Conservation (phyloP, 2,329 filamentous ascomycete genomes). For the Beauveria sp. region DNA sequence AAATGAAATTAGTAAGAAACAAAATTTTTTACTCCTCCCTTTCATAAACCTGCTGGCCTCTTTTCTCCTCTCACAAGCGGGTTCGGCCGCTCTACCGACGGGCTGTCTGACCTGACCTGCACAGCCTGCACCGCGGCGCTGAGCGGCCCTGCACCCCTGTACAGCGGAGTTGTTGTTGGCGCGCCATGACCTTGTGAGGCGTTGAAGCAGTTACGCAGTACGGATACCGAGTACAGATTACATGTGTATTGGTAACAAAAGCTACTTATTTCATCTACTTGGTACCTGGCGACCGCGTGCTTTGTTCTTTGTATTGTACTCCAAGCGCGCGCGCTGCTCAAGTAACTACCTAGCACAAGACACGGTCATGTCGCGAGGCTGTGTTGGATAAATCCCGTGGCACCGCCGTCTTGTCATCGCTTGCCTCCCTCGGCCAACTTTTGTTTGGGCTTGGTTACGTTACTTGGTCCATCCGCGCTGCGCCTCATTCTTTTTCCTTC, state of each 20-base stretch:
- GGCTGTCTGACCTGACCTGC: background rate
- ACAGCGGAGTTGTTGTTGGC: background rate
- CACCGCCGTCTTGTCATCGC: no score
- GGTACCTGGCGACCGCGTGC: no score
- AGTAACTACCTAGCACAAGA: background rate
- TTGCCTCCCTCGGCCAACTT: no score
- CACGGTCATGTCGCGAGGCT: background rate
- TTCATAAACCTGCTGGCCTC: background rate
- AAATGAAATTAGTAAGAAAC: no score
- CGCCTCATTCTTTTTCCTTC: background rate
- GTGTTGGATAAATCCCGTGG: background rate
- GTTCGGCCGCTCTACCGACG: background rate
- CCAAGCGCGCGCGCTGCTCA: background rate
- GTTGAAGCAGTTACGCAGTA: no score
- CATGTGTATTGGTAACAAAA: no score
- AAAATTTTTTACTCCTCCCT: background rate
- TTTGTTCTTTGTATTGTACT: background rate
- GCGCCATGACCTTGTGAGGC: no score
- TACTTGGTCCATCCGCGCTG: background rate
- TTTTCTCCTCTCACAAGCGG: no score
- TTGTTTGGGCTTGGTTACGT: background rate
- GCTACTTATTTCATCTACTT: no score
- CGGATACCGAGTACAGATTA: no score
- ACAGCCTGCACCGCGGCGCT: background rate
- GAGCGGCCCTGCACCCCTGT: background rate